Evolutionary conservation across 2,329 filamentous ascomycete genomes (phyloP), one percentile per base, ranked within the genome.

Genomic region (Cladosporium sphaerospermum): DNA sequence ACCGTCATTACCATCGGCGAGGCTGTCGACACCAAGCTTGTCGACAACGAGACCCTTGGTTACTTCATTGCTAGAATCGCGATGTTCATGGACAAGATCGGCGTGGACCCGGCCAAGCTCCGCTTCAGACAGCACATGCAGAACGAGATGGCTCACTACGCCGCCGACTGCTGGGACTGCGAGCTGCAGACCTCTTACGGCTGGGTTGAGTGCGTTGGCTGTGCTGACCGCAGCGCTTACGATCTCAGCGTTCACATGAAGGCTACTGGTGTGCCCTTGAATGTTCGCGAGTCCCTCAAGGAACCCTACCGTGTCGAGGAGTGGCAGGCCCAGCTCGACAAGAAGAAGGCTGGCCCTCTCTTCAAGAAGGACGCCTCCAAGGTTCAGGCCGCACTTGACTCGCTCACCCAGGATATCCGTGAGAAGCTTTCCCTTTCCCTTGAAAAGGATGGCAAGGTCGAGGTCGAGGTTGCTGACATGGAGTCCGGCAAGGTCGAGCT

Each of bases 131-230:
- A 99, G 73, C 93, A 99, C 74, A 96, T 99, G 91, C 80, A 81
- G 47, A 88, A 88, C 63, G 85, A 89, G 68, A 88, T 88, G 85
- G 85, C 93, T 13, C 93, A 99, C 73, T 99, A 99, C 69, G 93
- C 93, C 44, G 81, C 85, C 53, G 93, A 99, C 75, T 99, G 93
- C 76, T 97, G 93, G 93, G 93, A 99, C 71, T 92, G 90, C 11
- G 93, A 99, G 72, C 77, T 99, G 52, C 78, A 87, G 58, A 97
- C 89, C 54, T 91, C 87, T 57, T 91, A 91, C 65, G 93, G 93
- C 69, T 99, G 93, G 93, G 88, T 97, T 58, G 93, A 99, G 77
- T 97, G 92, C 70, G 92, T 97, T 65, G 93, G 93, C 57, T 97
- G 93, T 71, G 93, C 93, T 56, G 92, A 96, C 70, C 84, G 93